Evolutionary conservation across 176 grass and related monocot species (phyloP).

Genomic region (Oryza coarctata): DNA sequence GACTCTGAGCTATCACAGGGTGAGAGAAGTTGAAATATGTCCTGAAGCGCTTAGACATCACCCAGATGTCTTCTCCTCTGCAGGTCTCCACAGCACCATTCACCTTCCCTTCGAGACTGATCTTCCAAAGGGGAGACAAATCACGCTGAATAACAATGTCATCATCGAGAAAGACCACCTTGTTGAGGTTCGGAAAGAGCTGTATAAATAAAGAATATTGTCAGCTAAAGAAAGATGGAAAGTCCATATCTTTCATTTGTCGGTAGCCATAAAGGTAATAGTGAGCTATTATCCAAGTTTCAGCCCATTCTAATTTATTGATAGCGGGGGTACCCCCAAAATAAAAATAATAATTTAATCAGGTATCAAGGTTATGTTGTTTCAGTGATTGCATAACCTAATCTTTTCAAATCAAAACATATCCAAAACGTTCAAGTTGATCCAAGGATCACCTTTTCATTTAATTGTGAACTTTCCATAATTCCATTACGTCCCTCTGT

Average conservation of each 20-base stretch:
- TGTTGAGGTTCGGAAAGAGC: conserved; percentile 88
- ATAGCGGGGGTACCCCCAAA: neutral
- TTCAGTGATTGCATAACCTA: conserved; percentile 2
- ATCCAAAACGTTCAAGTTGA: conserved; percentile 16
- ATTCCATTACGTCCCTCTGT: conserved; percentile 1
- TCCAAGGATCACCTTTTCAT: neutral
- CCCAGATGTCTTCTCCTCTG: conserved; percentile 82
- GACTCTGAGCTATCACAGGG: conserved; percentile 63
- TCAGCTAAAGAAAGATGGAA: conserved; percentile 19
- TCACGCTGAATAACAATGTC: conserved; percentile 84
- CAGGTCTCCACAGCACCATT: conserved; percentile 91
- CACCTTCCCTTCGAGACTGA: conserved; percentile 81
- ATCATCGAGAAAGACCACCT: conserved; percentile 94
- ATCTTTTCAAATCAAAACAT: neutral
- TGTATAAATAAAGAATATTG: conserved; percentile 42
- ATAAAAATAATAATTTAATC: neutral
- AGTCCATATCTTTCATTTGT: neutral
- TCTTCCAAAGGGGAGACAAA: conserved; percentile 78
- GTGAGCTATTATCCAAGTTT: neutral
- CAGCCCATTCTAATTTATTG: conserved; percentile 13
- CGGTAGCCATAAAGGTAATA: neutral
- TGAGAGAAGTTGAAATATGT: conserved; percentile 97
- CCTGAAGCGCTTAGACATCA: conserved; percentile 90
- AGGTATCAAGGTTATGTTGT: conserved; percentile 11
- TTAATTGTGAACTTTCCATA: neutral